Conservation (phyloP, 73 alveolate species). For the Stentor roeselii region DNA sequence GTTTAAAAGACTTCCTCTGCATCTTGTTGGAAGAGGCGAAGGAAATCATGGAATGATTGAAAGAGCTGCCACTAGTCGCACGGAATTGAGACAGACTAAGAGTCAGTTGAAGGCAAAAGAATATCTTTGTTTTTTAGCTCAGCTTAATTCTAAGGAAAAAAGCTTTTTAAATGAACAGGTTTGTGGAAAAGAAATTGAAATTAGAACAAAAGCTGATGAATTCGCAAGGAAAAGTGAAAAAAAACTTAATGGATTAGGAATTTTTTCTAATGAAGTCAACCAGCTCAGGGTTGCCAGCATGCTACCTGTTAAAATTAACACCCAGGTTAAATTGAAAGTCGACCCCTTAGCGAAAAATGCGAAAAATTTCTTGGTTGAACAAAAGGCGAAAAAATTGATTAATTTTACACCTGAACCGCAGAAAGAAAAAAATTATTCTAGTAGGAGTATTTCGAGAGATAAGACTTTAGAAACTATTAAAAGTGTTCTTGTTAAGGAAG, state of each 20-base stretch:
- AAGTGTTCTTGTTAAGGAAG: no score
- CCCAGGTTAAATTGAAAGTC: not conserved
- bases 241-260: not conserved
- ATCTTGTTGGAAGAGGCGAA: no score
- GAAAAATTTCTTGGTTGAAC: no score
- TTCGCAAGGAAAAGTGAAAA: not conserved
- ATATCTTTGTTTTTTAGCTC: not conserved
- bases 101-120: not conserved
- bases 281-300: not conserved
- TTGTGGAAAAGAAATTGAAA: not conserved
- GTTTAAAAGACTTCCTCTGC: no score
- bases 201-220: not conserved
- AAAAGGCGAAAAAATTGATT: not conserved
- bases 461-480: no score
- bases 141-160: not conserved
- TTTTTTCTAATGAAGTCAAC: not conserved
- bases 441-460: no score
- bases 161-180: not conserved
- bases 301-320: not conserved
- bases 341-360: not conserved
- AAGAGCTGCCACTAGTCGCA: no score
- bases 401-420: no score
- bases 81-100: no score
- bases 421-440: no score
- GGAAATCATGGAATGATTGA: no score